Evolutionary conservation across 345 rosid species (phyloP), one percentile per base, ranked within the genome.

Genomic region (Sisymbrium irio): DNA sequence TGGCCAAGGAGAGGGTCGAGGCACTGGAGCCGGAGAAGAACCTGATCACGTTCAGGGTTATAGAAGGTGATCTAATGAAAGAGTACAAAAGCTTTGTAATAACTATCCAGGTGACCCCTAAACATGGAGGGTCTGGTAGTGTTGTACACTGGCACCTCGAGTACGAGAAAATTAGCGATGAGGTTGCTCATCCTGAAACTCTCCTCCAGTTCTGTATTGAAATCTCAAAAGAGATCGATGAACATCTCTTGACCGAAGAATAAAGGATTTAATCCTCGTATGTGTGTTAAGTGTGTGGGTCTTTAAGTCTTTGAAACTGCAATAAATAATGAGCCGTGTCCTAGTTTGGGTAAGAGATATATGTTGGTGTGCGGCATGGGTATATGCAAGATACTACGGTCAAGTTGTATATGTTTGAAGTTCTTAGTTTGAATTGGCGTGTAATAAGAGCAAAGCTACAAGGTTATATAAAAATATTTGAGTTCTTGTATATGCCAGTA

Each of bases 141-240:
- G 25, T 68, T 2, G 81, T 37, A 17, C 67, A 78, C 17, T 78
- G 78, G 74, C 74, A 54, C 14, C 10, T 77, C 9, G 72, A 68
- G 72, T 68, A 68, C 25, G 62, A 68, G 53, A 68, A 68, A 41
- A 42, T 66, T 9, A 67, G 7, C 45, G 78, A 80, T 2, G 72
- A 80, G 9, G 57, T 72, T 2, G 62, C 78, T 28, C 79, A 74
- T 11, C 84, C 84, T n/a, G 62, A 63, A 9, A 49, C 70, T 2
- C 46, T 73, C 12, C 68, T 77, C 27, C 65, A 73, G 53, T 65
- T 77, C 0, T 18, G 41, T 17, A 27, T 63, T n/a, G 67, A 77
- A 3, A 30, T 81, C 10, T 74, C 74, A 30, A 70, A 66, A 62
- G 82, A 75, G 22, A 71, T 81, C 14, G 79, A 71, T 45, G 63